Base-by-base conservation (phyloP, 495 filamentous ascomycete genomes). In the Parathielavia hyrcaniae region DNA sequence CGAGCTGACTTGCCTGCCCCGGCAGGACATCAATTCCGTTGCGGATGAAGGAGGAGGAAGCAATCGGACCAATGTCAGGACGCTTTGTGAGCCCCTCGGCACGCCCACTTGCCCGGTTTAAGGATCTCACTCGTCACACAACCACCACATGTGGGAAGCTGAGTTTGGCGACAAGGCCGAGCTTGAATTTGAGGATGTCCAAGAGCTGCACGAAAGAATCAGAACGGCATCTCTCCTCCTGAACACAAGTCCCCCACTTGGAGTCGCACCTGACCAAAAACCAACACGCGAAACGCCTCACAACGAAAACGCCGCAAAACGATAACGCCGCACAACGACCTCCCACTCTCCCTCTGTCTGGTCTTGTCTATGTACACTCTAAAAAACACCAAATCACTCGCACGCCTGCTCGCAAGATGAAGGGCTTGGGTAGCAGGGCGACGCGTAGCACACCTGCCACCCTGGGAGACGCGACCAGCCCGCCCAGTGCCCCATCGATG, bases 391-490 rank as follows among this genome's bases (percentile, higher is more conserved):
- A n/a, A n/a, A n/a, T n/a, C n/a, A n/a, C n/a, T n/a, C n/a, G n/a
- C n/a, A n/a, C n/a, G n/a, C n/a, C n/a, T n/a, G n/a, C n/a, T n/a
- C n/a, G n/a, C n/a, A n/a, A n/a, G 43, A 19, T n/a, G 8, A 10
- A 41, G 64, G 70, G 68, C 67, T 57, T 73, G 70, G 59, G 66
- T 55, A 69, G 66, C 67, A 73, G 67, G 44, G 54, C 69, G 71
- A 71, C 70, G 57, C 60, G 70, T 71, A 67, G 65, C 67, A 59
- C 30, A 54, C 51, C 67, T 70, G 64, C 63, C 61, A 30, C 61
- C 69, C 51, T 16, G 64, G 65, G 73, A 76, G 72, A 76, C 72
- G 72, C 69, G 73, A 76, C 73, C 73, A 76, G 73, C 72, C 73
- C 65, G 69, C 66, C 69, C 72, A 68, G 34, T 61, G 50, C 13